Conservation (phyloP, 2,329 filamentous ascomycete species). For the Pyrenochaeta sp. region DNA sequence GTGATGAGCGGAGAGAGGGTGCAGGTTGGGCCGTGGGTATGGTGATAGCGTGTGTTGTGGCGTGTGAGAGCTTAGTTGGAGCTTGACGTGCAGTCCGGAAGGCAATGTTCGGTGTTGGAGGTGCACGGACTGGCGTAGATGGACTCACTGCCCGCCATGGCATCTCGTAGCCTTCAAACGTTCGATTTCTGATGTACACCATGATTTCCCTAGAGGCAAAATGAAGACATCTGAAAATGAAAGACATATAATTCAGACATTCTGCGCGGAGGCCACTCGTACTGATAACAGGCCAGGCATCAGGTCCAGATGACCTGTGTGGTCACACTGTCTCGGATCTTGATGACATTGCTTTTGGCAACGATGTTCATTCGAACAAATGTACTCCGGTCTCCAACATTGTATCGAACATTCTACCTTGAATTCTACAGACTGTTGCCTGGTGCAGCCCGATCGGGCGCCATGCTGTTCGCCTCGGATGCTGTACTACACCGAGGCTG, state of each 20-base stretch:
- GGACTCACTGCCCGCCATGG: slow-evolving; percentile 30
- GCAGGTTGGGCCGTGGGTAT: slow-evolving; percentile 20
- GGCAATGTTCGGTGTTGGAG: slow-evolving; percentile 30
- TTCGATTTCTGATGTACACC: slow-evolving; percentile 46
- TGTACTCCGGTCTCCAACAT: slow-evolving; percentile 3
- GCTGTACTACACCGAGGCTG: slow-evolving; percentile 8
- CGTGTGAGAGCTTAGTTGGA: slow-evolving; percentile 35
- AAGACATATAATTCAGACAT: neutral
- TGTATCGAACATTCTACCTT: slow-evolving; percentile 6
- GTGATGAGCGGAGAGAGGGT: slow-evolving; percentile 2
- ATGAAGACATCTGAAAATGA: slow-evolving; percentile 3
- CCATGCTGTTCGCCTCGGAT: slow-evolving; percentile 3
- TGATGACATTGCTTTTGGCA: slow-evolving; percentile 18
- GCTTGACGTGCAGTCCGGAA: slow-evolving; percentile 29
- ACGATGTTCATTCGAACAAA: slow-evolving; percentile 3
- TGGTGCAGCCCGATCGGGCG: slow-evolving; percentile 11
- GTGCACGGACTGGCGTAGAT: slow-evolving; percentile 25
- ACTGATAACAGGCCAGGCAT: slow-evolving; percentile 18
- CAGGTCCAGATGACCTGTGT: slow-evolving; percentile 37
- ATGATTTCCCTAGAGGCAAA: slow-evolving; percentile 21
- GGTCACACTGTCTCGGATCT: slow-evolving; percentile 41
- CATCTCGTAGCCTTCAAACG: slow-evolving; percentile 43
- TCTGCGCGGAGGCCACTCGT: slow-evolving; percentile 3
- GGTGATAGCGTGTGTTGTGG: slow-evolving; percentile 35
- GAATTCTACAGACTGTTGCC: slow-evolving; percentile 5